phyloP scores from a whole-genome alignment of 78 protist genomes.

The Diacronema lutheri region DNA sequence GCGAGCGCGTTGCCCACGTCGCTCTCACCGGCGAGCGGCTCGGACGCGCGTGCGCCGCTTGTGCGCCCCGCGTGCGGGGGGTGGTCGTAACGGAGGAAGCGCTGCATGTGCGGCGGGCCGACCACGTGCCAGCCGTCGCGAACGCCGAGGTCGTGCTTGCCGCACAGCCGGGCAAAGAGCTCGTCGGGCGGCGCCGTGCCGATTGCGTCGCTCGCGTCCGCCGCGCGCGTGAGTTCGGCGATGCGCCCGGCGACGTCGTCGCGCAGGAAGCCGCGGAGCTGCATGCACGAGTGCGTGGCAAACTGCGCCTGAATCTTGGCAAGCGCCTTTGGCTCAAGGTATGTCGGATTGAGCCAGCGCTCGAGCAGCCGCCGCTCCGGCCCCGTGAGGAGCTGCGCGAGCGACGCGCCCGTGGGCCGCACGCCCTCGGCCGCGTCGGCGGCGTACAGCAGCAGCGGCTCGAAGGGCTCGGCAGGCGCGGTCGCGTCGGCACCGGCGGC shows the following conservation, averaged over 20 bases:
- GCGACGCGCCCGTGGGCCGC: neutral
- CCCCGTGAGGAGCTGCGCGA: neutral
- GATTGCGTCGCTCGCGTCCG: neutral
- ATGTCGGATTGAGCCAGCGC: neutral
- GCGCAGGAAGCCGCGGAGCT: neutral
- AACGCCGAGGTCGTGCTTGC: neutral
- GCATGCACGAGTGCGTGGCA: neutral
- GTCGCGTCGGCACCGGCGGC: neutral
- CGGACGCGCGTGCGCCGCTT: neutral
- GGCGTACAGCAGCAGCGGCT: no score
- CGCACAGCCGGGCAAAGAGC: neutral
- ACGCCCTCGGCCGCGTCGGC: no score
- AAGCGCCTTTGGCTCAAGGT: neutral
- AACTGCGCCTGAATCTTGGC: neutral
- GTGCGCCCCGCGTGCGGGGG: no score
- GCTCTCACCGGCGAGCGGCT: neutral
- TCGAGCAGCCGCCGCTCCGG: neutral
- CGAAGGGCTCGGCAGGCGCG: neutral
- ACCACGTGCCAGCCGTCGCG: neutral
- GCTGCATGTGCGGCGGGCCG: constrained; percentile 48
- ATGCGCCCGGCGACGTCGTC: neutral
- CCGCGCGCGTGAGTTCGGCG: neutral
- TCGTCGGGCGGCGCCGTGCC: no score
- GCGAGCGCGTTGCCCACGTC: neutral
- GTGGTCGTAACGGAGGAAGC: constrained; percentile 26